These are phyloP conservation scores for Agapanthus africanus DNA, from an alignment of 106 monocot genomes.

Conservation along the genomic window DNA sequence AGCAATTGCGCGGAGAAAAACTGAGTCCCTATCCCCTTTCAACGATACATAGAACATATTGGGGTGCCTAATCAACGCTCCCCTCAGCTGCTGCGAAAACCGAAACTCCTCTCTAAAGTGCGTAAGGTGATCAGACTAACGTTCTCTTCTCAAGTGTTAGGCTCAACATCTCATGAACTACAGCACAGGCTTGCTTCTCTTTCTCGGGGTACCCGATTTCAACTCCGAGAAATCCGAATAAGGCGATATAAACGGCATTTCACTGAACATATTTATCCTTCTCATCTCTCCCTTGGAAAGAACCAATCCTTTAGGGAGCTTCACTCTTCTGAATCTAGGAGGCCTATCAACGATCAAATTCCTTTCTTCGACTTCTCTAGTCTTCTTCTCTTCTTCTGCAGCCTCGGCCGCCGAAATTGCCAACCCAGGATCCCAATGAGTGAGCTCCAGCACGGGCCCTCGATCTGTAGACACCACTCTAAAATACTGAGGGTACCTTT, in stretches of 20 bases:
- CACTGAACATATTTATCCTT: slow-evolving; percentile 63
- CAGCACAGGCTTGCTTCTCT: slow-evolving; percentile 88
- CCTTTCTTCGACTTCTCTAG: slow-evolving; percentile 57
- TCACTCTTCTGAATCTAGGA: slow-evolving; percentile 71
- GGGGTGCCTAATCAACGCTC: slow-evolving; percentile 88
- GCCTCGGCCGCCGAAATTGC: slow-evolving; percentile 76
- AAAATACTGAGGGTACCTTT: slow-evolving; percentile 87
- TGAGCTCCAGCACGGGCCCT: slow-evolving; percentile 83
- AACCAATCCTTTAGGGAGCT: slow-evolving; percentile 70
- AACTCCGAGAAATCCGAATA: slow-evolving; percentile 78
- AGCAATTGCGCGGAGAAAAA: slow-evolving; percentile 87
- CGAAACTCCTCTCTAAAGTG: slow-evolving; percentile 94
- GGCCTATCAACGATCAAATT: slow-evolving; percentile 85
- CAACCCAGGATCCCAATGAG: slow-evolving; percentile 76
- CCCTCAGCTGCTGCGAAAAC: slow-evolving; percentile 88
- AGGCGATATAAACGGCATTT: slow-evolving; percentile 85
- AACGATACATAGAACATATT: slow-evolving; percentile 96
- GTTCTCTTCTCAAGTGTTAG: slow-evolving; percentile 87
- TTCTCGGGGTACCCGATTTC: slow-evolving; percentile 62
- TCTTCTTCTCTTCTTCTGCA: slow-evolving; percentile 61
- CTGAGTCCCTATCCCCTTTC: slow-evolving; percentile 93
- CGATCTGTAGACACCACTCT: slow-evolving; percentile 64
- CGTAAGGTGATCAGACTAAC: slow-evolving; percentile 85
- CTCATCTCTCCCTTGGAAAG: slow-evolving; percentile 81
- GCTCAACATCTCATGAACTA: slow-evolving; percentile 89